Conservation (phyloP, 1,139 yeast species). For the Meyerozyma sp. region DNA sequence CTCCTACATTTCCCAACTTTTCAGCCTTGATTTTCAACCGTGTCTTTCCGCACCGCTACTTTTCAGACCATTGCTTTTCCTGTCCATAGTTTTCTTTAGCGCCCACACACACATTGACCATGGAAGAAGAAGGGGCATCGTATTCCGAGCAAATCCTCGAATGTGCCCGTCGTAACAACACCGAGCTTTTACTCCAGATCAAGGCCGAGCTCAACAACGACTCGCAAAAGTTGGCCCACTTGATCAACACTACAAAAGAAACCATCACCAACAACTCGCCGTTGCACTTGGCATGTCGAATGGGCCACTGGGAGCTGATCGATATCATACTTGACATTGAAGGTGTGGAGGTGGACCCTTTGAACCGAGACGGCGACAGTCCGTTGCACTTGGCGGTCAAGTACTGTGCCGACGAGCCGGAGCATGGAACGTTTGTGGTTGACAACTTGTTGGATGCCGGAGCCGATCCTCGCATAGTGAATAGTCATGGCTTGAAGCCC, state of each 20-base stretch:
- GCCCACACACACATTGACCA: neutral
- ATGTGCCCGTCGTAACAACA: slow-evolving; percentile 83
- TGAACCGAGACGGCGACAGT: slow-evolving; percentile 74
- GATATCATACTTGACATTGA: slow-evolving; percentile 80
- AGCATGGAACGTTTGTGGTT: slow-evolving; percentile 73
- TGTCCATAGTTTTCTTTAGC: neutral
- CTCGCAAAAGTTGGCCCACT: slow-evolving; percentile 43
- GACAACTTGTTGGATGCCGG: slow-evolving; percentile 91
- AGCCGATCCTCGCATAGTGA: slow-evolving; percentile 62
- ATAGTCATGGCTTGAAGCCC: slow-evolving; percentile 58
- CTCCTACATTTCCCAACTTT: too few relatives aligned
- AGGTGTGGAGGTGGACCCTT: slow-evolving; percentile 86
- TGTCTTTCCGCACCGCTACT: too few relatives aligned
- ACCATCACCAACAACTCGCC: slow-evolving; percentile 75
- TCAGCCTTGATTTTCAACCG: too few relatives aligned
- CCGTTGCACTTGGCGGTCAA: slow-evolving; percentile 85
- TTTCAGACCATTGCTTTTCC: neutral
- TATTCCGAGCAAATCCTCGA: slow-evolving; percentile 78
- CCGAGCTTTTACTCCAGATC: slow-evolving; percentile 62
- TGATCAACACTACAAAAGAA: slow-evolving; percentile 70
- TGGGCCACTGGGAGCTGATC: slow-evolving; percentile 83
- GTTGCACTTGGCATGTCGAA: slow-evolving; percentile 73
- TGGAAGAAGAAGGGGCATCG: slow-evolving; percentile 56
- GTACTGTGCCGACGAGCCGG: slow-evolving; percentile 74
- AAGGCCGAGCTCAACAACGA: slow-evolving; percentile 43